Conservation (phyloP, 1,284 basidiomycete genomes). For the Sparassis latifolia region DNA sequence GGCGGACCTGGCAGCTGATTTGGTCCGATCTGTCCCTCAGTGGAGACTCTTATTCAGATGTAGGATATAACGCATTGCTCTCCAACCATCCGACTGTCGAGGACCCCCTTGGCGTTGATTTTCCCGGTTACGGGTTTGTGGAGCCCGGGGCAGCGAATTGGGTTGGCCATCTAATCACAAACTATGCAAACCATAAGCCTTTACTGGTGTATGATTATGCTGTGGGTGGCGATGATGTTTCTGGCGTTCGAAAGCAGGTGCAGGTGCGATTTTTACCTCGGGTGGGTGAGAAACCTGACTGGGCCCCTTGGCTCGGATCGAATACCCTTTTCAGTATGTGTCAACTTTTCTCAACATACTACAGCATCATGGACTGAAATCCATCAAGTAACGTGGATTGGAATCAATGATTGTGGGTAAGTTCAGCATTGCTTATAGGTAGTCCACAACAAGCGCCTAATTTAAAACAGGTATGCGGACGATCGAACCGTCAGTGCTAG, state of each 20-base stretch:
- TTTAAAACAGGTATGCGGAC: constrained; percentile 1
- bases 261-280: constrained; percentile 28
- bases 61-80: constrained; percentile 23
- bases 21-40: constrained; percentile 20
- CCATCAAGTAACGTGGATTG: constrained; percentile 52
- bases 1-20: background rate
- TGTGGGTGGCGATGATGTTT: constrained; percentile 36
- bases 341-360: background rate
- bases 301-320: constrained; percentile 35
- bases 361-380: constrained; percentile 1
- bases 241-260: constrained; percentile 35
- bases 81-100: constrained; percentile 26
- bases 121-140: constrained; percentile 38
- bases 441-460: background rate
- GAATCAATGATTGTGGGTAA: constrained; percentile 59
- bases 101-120: constrained; percentile 41
- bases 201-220: constrained; percentile 48
- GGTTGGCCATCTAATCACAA: constrained; percentile 46
- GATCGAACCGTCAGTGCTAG: constrained; percentile 6
- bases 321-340: constrained; percentile 43
- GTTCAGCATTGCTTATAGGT: constrained; percentile 6
- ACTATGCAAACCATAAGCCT: constrained; percentile 29
- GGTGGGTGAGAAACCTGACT: constrained; percentile 31
- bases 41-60: constrained; percentile 47
- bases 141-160: constrained; percentile 41